These are phyloP conservation scores for Pichia cephalocereana DNA, from an alignment of 805 yeast genomes.

Conservation along the genomic window DNA sequence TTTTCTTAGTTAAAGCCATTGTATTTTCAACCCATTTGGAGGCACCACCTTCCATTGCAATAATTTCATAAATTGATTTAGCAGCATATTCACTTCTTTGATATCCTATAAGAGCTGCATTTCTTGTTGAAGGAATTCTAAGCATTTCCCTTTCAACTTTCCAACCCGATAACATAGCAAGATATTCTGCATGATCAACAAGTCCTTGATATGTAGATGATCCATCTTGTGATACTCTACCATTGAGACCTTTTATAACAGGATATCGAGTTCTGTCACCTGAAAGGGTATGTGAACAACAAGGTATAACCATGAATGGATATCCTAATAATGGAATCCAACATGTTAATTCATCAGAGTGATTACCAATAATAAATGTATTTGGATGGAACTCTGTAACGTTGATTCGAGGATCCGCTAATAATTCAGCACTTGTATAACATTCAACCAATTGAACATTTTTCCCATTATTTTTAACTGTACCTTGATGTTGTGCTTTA, in stretches of 20 bases:
- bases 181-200: conserved; percentile 72
- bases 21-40: conserved; percentile 84
- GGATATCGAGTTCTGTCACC: conserved; percentile 68
- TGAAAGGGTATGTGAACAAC: conserved; percentile 82
- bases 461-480: conserved; percentile 4
- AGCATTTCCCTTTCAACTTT: conserved; percentile 73
- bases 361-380: conserved; percentile 87
- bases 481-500: conserved; percentile 18
- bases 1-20: conserved; percentile 56
- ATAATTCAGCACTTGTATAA: conserved; percentile 44
- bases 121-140: conserved; percentile 89
- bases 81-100: conserved; percentile 20
- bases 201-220: conserved; percentile 74
- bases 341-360: conserved; percentile 89
- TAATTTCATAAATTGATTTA: conserved; percentile 45
- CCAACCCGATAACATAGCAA: conserved; percentile 75
- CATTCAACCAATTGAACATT: conserved; percentile 41
- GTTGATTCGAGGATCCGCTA: conserved; percentile 46
- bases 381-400: conserved; percentile 57
- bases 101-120: conserved; percentile 79
- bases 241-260: conserved; percentile 26
- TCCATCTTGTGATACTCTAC: conserved; percentile 8
- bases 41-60: conserved; percentile 79
- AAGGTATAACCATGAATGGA: conserved; percentile 89
- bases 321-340: conserved; percentile 87